These are phyloP conservation scores for Glarea lozoyensis DNA, from an alignment of 495 filamentous ascomycete genomes.

Conservation along the genomic window DNA sequence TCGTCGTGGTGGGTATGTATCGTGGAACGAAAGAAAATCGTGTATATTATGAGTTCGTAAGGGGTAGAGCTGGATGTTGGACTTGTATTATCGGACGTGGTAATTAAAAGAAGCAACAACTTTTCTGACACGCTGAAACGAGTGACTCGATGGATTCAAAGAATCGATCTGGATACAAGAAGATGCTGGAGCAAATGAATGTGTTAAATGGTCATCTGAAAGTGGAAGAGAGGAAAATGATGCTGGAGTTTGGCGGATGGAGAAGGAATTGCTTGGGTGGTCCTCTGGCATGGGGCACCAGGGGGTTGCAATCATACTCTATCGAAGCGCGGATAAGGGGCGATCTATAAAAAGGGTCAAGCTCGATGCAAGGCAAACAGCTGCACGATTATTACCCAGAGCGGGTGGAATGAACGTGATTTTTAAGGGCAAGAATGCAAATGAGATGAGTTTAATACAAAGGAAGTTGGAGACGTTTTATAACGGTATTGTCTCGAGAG, in stretches of 20 bases:
- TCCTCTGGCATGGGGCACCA: conserved; percentile 9
- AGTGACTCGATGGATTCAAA: conserved; percentile 18
- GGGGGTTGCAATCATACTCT: conserved; percentile 19
- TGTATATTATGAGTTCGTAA: conserved; percentile 11
- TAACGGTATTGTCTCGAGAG: neutral
- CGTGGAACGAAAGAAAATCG: conserved; percentile 7
- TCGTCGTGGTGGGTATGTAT: conserved; percentile 1
- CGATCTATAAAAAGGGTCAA: conserved; percentile 21
- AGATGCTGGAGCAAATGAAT: conserved; percentile 9
- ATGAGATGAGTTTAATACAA: conserved; percentile 10
- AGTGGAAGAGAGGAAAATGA: neutral
- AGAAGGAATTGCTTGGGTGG: conserved; percentile 7
- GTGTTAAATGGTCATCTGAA: conserved; percentile 8
- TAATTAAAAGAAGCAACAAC: conserved; percentile 10
- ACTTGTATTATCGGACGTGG: neutral
- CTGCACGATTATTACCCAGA: conserved; percentile 11
- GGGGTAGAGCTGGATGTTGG: neutral
- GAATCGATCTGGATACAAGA: conserved; percentile 14
- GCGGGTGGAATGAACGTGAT: conserved; percentile 9
- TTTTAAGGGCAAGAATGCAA: conserved; percentile 14
- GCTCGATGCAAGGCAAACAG: conserved; percentile 15
- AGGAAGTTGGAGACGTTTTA: neutral
- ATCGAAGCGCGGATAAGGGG: conserved; percentile 12
- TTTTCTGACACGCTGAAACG: conserved; percentile 18
- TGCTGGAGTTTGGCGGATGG: neutral